Base-by-base conservation (phyloP, 257 asterid genomes). In the Nicotiana sylvestris region DNA sequence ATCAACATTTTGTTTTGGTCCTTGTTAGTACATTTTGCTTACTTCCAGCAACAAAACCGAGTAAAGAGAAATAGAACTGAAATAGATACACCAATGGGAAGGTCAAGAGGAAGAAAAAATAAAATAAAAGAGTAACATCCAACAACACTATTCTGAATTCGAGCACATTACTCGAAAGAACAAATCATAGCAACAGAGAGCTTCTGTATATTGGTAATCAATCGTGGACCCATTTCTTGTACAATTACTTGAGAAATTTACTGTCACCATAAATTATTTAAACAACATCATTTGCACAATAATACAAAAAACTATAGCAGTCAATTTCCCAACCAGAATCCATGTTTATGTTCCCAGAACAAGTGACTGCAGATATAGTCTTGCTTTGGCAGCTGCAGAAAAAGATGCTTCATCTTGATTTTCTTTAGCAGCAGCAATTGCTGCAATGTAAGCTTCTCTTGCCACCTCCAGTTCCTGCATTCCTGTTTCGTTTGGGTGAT, bases 341-440 rank as follows among this genome's bases (percentile, higher is more conserved):
- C 80, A 51, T 51, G 46, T 51, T 67, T 72, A 66, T 81, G 83
- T 82, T 87, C 86, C 60, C 21, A 90, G 66, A 86, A 86, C 89
- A 77, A 76, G 61, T 29, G 96, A 92, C 82, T 90, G 97, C 83
- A 95, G 92, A 86, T 83, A 91, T 69, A 83, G 83, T 86, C 99
- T 94, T 76, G 97, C 97, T 82, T 46, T 83, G 55, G 94, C 93
- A 60, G 98, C 99, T 60, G 91, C 97, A 25, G 93, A 90, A 77
- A 94, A 49, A 57, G 99, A 94, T 87, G 86, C 91, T 77, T 92
- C 94, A 8, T 94, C 97, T 86, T 84, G 94, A 80, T 86, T 91
- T 85, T 89, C 94, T 88, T 91, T 96, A 66, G 96, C 95, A 82
- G 90, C 89, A 3, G 92, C 89, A 87, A 96, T 89, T 58, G 98